A percentile compares a stretch with the other conserved stretches of the same genome.
These are phyloP conservation scores for Cryptococcus hybrid DNA, from an alignment of 1,284 basidiomycete genomes.

Conservation along the genomic window DNA sequence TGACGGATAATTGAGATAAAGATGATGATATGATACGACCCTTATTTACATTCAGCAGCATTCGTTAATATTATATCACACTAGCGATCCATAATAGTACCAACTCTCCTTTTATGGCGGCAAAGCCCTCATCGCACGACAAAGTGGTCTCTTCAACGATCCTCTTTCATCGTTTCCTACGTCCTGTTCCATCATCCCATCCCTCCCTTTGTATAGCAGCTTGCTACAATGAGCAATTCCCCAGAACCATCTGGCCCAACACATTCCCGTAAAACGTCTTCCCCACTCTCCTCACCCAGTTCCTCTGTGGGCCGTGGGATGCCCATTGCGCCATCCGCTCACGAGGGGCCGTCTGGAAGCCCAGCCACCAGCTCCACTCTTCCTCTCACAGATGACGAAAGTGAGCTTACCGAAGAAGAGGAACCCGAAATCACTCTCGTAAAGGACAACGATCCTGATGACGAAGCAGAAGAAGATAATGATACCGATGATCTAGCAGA, in stretches of 20 bases:
- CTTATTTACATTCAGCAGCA: no score
- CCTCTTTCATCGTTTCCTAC: no score
- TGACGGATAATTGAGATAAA: no score
- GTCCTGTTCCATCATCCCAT: no score
- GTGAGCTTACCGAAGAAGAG: conserved; percentile 7
- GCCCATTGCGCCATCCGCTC: background rate
- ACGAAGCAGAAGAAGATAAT: background rate
- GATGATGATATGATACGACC: no score
- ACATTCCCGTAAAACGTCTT: conserved; percentile 9
- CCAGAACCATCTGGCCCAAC: background rate
- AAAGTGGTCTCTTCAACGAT: no score
- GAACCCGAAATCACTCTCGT: background rate
- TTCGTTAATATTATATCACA: no score
- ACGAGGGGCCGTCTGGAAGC: conserved; percentile 3
- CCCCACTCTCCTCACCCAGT: conserved; percentile 14
- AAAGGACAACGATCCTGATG: background rate
- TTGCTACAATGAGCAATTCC: background rate
- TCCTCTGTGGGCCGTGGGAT: background rate
- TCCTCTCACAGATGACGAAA: conserved; percentile 17
- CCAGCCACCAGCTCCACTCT: conserved; percentile 17
- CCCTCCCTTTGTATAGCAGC: no score
- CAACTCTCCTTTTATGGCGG: no score
- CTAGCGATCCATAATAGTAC: no score
- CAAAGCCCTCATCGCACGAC: no score
- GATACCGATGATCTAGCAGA: no score